Conservation (phyloP, 1,139 yeast species). For the Magnusiomyces ingens region DNA sequence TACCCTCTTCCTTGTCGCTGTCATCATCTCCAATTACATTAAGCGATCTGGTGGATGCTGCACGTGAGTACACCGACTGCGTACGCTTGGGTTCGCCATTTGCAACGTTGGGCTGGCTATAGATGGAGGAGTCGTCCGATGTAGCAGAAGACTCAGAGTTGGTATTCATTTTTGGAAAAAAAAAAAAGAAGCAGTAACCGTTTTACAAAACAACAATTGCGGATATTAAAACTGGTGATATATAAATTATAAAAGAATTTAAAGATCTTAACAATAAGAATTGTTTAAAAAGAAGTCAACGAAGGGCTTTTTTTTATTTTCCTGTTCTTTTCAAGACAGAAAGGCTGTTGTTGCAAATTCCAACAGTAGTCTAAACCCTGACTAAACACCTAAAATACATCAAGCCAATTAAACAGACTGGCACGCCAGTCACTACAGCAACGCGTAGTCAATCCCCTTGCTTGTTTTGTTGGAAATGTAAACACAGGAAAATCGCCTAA, state of each 20-base stretch:
- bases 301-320: neutral
- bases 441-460: neutral
- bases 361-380: too few species aligned
- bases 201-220: too few species aligned
- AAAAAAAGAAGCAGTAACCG: too few species aligned
- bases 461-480: neutral
- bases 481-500: neutral
- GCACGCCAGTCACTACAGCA: too few species aligned
- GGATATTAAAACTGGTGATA: too few species aligned
- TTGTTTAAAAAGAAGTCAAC: neutral
- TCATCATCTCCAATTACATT: conserved; percentile 10
- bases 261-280: neutral
- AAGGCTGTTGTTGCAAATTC: too few species aligned
- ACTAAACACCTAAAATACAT: too few species aligned
- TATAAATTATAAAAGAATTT: too few species aligned
- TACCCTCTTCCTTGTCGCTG: conserved; percentile 3
- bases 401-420: too few species aligned
- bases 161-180: too few species aligned
- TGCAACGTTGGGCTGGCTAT: neutral
- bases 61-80: neutral
- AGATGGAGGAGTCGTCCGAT: neutral
- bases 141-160: neutral
- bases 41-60: conserved; percentile 11
- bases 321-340: neutral
- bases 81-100: neutral